A percentile compares a stretch with the other conserved stretches of the same genome.
Conservation (phyloP, 306 rosid species). For the Begonia fuchsioides region DNA sequence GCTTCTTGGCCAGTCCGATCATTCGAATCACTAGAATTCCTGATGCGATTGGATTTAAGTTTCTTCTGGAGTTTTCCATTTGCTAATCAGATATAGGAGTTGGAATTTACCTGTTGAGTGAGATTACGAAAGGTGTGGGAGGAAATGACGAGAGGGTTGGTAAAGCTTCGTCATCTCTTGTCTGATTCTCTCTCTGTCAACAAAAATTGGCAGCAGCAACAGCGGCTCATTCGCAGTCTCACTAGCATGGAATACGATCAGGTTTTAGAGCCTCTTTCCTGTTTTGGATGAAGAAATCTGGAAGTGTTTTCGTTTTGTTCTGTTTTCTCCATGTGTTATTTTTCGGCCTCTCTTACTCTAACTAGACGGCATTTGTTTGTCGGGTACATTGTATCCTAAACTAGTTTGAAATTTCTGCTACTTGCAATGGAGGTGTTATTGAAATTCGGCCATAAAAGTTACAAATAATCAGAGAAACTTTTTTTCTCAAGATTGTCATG, state of each 20-base stretch:
- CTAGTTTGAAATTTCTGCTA: too few relatives aligned
- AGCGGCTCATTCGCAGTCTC: constrained; percentile 2
- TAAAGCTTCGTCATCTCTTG: constrained; percentile 42
- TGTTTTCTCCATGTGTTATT: not conserved
- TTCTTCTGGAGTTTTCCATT: too few relatives aligned
- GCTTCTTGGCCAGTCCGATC: too few relatives aligned
- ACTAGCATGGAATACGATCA: not conserved
- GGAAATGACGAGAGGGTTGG: constrained; percentile 20
- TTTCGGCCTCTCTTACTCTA: not conserved
- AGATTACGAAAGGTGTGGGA: not conserved
- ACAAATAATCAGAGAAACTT: too few relatives aligned
- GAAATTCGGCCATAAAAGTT: too few relatives aligned
- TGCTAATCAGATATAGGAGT: too few relatives aligned
- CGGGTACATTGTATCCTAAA: not conserved
- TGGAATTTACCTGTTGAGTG: too few relatives aligned
- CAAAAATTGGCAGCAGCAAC: constrained; percentile 1
- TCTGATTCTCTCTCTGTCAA: constrained; percentile 45
- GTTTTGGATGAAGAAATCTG: not conserved
- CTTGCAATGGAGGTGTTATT: too few relatives aligned
- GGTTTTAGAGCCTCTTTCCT: constrained; percentile 5
- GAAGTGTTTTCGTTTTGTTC: not conserved
- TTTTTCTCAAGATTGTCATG: too few relatives aligned
- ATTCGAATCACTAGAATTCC: too few relatives aligned
- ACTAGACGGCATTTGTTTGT: not conserved
- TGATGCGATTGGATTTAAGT: too few relatives aligned